Base-by-base conservation (phyloP, 805 yeast species). In the Isabelozyma gotoi region DNA sequence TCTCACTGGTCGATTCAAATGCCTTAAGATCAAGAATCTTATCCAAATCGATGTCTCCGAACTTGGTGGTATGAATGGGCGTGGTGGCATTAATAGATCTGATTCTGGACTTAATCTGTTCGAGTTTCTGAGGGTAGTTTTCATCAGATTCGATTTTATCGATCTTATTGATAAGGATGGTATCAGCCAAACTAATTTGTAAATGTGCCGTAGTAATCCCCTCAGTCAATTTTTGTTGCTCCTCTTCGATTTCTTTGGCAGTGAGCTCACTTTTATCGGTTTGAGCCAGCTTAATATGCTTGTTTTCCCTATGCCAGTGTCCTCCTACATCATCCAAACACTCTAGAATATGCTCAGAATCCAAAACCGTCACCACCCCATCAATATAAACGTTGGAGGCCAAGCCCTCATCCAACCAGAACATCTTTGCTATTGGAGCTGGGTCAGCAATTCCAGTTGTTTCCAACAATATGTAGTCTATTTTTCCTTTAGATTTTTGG, bases 401-500 rank as follows among this genome's bases (percentile, higher is more conserved):
- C 45, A 94, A 71, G 0, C 91, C 97, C 18, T 88, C 92, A 61
- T 94, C 99, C 21, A 91, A 74, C 99, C 99, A 94, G 65, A 94
- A 94, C 97, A 92, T 92, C 50, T 83, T 80, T 4, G 97, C 97
- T 19, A 94, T 89, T 0, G 98, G 98, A 0, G 91, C 97, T 0
- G 99, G 99, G 59, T 94, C 98, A 0, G 99, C 99, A 12, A 94
- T 76, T 0, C 99, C 99, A 0, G 96, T 89, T 0, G 99, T 94
- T 59, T 94, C 99, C 41, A 94, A 68, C 18, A 94, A 62, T n/a
- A 94, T 90, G 58, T 92, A 86, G 63, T 94, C 99, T 40, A 92
- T 90, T 40, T 77, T 76, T 24, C 80, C 84, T 5, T 83, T 84
- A 24, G 84, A 77, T 41, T 82, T 77, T 21, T 81, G 84, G 47